Evolutionary conservation across 352 stramenopile genomes (phyloP), one percentile per base, ranked within the genome.

Genomic region (Pythium plurisporium): DNA sequence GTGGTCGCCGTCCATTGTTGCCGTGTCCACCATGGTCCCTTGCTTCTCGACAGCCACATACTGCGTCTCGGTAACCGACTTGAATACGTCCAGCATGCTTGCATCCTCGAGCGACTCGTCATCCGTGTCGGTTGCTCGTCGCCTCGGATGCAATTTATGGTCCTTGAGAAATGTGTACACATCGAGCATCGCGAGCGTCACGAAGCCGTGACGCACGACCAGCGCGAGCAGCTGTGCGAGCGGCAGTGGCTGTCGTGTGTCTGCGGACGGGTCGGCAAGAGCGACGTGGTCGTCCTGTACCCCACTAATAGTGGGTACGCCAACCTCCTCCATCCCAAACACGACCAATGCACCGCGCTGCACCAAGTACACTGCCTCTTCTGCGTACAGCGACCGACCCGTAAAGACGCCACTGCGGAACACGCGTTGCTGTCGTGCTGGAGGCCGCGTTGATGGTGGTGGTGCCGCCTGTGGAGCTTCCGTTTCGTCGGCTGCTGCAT

Each of bases 61-160:
- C 38, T 69, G 29, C 23, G 58, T 74, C 37, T 71, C 53, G 26
- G 55, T 63, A 25, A 65, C 46, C 5, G 71, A 67, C 59, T 83
- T 81, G 67, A 72, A 89, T 46, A 87, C 79, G 42, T 89, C 75
- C n/a, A n/a, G n/a, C n/a, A n/a, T n/a, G n/a, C n/a, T n/a, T n/a
- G n/a, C n/a, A n/a, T n/a, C n/a, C n/a, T n/a, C n/a, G n/a, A n/a
- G n/a, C n/a, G n/a, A n/a, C n/a, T n/a, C n/a, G n/a, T n/a, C n/a
- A n/a, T n/a, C n/a, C n/a, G n/a, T n/a, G n/a, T n/a, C n/a, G n/a
- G n/a, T n/a, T n/a, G n/a, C 36, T 8, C 22, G 36, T 14, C 82
- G 75, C 4, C 76, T 72, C 2, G 82, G 79, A 20, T 89, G 72
- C 36, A 92, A 76, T 62, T 90, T 74, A 51, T 79, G 66, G 37